Evolutionary conservation across 129 eudicot genomes (phyloP), one percentile per base, ranked within the genome.

Genomic region (Flaveria robusta): DNA sequence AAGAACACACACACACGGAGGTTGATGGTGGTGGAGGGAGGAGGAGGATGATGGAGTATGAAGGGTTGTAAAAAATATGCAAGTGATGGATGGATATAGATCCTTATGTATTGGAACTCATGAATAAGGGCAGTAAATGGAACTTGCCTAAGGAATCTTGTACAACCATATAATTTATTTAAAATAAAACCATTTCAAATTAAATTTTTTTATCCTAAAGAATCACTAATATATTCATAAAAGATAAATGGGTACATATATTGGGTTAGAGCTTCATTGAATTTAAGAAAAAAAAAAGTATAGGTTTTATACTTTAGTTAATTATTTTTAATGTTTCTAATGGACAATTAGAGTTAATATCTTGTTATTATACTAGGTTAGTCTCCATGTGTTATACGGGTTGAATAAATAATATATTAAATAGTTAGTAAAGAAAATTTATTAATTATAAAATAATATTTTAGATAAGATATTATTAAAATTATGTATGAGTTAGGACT

Each of bases 41-140:
- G 72, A 62, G 78, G 59, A 46, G 54, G 60, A 47, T 27, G 71
- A 45, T 63, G 70, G 4, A 19, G 39, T 45, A 34, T 3, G 64
- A 22, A 19, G 22, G 71, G 66, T 18, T 55, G 67, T 55, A 29
- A 13, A 69, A 19, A 68, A 42, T 39, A 73, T 23, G 24, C 34
- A 54, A 55, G 68, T 43, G 75, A 70, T 13, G 72, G 77, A 47
- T 71, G 66, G 71, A 68, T 58, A 56, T 34, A 50, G 81, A 70
- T 68, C 77, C 81, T 80, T 74, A 74, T 74, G 79, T 66, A 74
- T 80, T 80, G 83, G 79, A 80, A 80, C 75, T 80, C 62, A 74
- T 66, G 83, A 80, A 74, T 31, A 64, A 24, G 23, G 29, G 73
- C 24, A 72, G 18, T 80, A 24, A 73, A 80, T 80, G 83, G 58